These are phyloP conservation scores for Teratosphaeria zuluensis DNA, from an alignment of 2,329 filamentous ascomycete species.

Conservation along the genomic window DNA sequence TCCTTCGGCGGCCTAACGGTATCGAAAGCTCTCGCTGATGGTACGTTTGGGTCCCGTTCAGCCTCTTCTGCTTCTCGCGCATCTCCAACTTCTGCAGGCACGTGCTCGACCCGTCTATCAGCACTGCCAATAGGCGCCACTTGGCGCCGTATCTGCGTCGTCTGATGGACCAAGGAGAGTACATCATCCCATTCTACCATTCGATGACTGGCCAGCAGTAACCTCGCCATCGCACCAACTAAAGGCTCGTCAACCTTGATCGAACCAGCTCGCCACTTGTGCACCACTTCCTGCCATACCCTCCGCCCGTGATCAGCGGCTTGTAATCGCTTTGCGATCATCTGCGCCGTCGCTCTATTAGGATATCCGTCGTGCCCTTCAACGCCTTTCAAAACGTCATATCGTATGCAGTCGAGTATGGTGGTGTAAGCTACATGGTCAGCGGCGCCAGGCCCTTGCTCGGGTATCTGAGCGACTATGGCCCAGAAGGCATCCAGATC, in stretches of 20 bases:
- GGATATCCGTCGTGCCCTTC: background rate
- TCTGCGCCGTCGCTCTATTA: conserved; percentile 7
- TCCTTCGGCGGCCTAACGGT: conserved; percentile 10
- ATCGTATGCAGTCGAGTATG: conserved; percentile 66
- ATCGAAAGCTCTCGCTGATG: conserved; percentile 21
- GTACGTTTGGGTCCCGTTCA: conserved; percentile 17
- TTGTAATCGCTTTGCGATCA: conserved; percentile 26
- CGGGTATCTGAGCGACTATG: conserved; percentile 62
- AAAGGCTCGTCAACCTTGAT: conserved; percentile 68
- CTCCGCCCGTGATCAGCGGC: conserved; percentile 57
- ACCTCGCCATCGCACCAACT: conserved; percentile 68
- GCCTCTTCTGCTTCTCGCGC: conserved; percentile 6
- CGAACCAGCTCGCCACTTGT: conserved; percentile 63
- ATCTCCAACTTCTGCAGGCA: conserved; percentile 13
- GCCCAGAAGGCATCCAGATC: conserved; percentile 76
- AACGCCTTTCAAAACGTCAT: conserved; percentile 22
- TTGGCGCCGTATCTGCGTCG: conserved; percentile 62
- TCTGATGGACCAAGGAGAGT: conserved; percentile 67
- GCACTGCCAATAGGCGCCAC: conserved; percentile 27
- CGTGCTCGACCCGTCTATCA: conserved; percentile 18
- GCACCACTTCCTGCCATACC: conserved; percentile 72
- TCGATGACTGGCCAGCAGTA: conserved; percentile 57
- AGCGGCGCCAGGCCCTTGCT: conserved; percentile 51
- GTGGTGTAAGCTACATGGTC: conserved; percentile 69
- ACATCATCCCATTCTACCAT: conserved; percentile 60